A percentile compares a stretch with the other conserved stretches of the same genome.
phyloP scores from a whole-genome alignment of 1,139 yeast genomes.

The Lodderomyces pseudojiufengensis region DNA sequence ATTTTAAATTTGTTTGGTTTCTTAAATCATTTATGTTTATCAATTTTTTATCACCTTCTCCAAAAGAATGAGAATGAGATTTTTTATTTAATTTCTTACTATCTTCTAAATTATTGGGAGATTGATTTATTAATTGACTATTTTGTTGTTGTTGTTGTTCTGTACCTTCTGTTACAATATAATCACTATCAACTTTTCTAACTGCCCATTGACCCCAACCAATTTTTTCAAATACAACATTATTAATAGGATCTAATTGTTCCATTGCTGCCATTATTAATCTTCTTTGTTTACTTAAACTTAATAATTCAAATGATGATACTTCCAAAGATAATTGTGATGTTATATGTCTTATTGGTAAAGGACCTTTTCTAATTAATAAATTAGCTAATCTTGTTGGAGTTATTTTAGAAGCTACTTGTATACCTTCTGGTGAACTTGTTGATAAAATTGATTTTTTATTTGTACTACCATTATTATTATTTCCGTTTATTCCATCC shows the following conservation, averaged over 20 bases:
- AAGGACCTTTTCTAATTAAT: constrained; percentile 72
- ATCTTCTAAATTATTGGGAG: constrained; percentile 11
- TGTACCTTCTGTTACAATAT: constrained; percentile 46
- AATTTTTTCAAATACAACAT: constrained; percentile 79
- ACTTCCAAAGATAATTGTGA: constrained; percentile 72
- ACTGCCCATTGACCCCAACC: constrained; percentile 99
- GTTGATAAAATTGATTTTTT: constrained; percentile 53
- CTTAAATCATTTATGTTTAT: constrained; percentile 36
- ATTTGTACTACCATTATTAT: neutral
- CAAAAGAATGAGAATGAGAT: neutral
- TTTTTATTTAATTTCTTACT: constrained; percentile 16
- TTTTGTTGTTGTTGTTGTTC: constrained; percentile 15
- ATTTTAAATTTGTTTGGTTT: constrained; percentile 38
- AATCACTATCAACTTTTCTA: constrained; percentile 48
- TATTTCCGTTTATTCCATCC: neutral
- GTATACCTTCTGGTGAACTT: constrained; percentile 83
- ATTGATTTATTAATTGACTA: constrained; percentile 1
- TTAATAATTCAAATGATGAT: constrained; percentile 72
- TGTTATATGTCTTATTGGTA: constrained; percentile 88
- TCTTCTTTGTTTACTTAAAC: constrained; percentile 85
- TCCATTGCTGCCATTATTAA: constrained; percentile 88
- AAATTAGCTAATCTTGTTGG: constrained; percentile 72
- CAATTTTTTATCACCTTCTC: constrained; percentile 30
- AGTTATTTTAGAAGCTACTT: constrained; percentile 83
- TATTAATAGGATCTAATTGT: constrained; percentile 51